Percentiles rank a stretch among this genome's conserved stretches.
Conservation (phyloP, 768 basidiomycete species). For the Naganishia vishniacii region DNA sequence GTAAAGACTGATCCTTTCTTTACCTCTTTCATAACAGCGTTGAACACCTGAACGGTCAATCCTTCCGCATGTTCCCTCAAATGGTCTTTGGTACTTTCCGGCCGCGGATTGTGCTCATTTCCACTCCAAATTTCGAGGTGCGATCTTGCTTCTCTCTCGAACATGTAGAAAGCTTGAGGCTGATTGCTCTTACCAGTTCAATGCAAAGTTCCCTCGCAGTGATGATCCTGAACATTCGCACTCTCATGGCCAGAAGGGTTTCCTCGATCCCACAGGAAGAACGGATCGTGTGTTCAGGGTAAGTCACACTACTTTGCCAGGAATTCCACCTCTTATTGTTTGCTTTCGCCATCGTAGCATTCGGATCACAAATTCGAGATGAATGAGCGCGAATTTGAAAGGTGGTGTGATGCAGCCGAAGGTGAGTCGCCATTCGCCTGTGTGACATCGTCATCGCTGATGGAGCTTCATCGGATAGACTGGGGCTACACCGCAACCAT, state of each 20-base stretch:
- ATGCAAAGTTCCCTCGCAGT: slow-evolving; percentile 45
- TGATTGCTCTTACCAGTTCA: slow-evolving; percentile 34
- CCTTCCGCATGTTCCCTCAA: slow-evolving; percentile 45
- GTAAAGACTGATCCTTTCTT: not conserved
- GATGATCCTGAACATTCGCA: slow-evolving; percentile 28
- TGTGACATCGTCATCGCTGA: no score
- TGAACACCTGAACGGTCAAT: slow-evolving; percentile 45
- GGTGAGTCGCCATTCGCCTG: not conserved
- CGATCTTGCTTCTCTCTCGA: slow-evolving; percentile 17
- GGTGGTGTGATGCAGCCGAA: slow-evolving; percentile 26
- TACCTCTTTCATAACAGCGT: slow-evolving; percentile 26
- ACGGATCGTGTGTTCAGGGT: slow-evolving; percentile 47
- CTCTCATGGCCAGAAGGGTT: slow-evolving; percentile 34
- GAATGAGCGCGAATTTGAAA: slow-evolving; percentile 45
- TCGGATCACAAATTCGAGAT: slow-evolving; percentile 49
- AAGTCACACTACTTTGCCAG: not conserved
- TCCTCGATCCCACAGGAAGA: slow-evolving; percentile 47
- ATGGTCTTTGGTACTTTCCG: slow-evolving; percentile 47
- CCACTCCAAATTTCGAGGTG: slow-evolving; percentile 43
- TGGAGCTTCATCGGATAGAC: not conserved
- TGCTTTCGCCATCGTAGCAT: slow-evolving; percentile 25
- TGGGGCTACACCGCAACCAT: slow-evolving; percentile 42
- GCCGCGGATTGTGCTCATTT: slow-evolving; percentile 44
- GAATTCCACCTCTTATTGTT: not conserved
- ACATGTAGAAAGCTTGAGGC: not conserved